phyloP scores from a whole-genome alignment of 768 basidiomycete genomes.

The Strobilomyces dryophilus region DNA sequence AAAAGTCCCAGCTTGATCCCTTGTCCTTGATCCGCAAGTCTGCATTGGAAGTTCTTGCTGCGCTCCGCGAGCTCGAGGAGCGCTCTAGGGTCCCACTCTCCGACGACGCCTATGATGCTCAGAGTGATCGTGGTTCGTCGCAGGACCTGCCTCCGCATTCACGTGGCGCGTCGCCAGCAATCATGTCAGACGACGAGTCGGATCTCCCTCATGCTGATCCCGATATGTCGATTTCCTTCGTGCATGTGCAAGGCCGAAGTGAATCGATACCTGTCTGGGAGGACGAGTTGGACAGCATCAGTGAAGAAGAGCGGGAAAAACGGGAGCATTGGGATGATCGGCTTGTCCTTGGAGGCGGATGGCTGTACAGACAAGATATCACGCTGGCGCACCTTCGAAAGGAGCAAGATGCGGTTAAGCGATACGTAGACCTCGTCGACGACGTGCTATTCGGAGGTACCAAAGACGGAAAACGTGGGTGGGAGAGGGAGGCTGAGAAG shows the following conservation, averaged over 20 bases:
- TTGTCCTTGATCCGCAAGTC: slow-evolving; percentile 67
- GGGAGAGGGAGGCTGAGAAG: slow-evolving; percentile 45
- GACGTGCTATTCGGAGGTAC: slow-evolving; percentile 68
- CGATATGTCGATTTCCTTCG: slow-evolving; percentile 62
- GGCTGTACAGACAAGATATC: slow-evolving; percentile 74
- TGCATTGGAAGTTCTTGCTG: slow-evolving; percentile 79
- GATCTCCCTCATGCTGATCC: slow-evolving; percentile 40
- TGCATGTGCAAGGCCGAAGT: slow-evolving; percentile 62
- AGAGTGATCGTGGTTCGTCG: slow-evolving; percentile 60
- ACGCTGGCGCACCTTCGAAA: slow-evolving; percentile 46
- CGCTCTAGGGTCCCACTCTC: slow-evolving; percentile 65
- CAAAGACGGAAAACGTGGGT: slow-evolving; percentile 44
- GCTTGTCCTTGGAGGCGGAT: slow-evolving; percentile 75
- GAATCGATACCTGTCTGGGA: slow-evolving; percentile 80
- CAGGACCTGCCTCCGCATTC: slow-evolving; percentile 35
- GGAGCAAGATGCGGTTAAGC: slow-evolving; percentile 53
- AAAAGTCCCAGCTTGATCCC: slow-evolving; percentile 48
- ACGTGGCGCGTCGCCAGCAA: slow-evolving; percentile 41
- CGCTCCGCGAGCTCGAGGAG: slow-evolving; percentile 80
- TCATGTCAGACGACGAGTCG: slow-evolving; percentile 37
- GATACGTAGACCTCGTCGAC: slow-evolving; percentile 77
- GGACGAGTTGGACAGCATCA: slow-evolving; percentile 54
- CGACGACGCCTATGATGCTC: slow-evolving; percentile 80
- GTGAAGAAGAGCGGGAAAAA: slow-evolving; percentile 50
- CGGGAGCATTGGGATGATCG: slow-evolving; percentile 78